phyloP scores from a whole-genome alignment of 2,329 filamentous ascomycete genomes.

The Ophiostoma sp. region DNA sequence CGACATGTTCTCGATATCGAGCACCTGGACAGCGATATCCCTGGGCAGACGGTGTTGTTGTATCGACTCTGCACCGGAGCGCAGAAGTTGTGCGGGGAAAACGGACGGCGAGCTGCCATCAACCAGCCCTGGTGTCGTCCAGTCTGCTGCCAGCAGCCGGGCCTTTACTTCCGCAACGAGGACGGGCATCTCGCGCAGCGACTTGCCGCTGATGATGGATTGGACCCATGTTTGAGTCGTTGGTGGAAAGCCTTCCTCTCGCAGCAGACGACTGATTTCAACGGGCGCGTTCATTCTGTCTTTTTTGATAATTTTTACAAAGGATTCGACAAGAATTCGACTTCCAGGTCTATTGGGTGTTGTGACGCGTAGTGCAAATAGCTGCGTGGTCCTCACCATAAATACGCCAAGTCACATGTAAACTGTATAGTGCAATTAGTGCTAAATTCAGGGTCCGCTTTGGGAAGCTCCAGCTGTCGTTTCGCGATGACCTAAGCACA shows the following conservation, averaged over 20 bases:
- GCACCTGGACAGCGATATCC: conserved; percentile 70
- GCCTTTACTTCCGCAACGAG: conserved; percentile 75
- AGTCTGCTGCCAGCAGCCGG: conserved; percentile 71
- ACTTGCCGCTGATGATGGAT: conserved; percentile 49
- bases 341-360: neutral
- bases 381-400: conserved; percentile 13
- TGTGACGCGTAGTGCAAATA: neutral
- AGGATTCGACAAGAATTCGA: conserved; percentile 30
- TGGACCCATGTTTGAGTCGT: conserved; percentile 55
- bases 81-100: conserved; percentile 45
- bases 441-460: neutral
- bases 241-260: conserved; percentile 31
- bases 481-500: neutral
- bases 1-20: conserved; percentile 80
- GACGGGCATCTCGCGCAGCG: conserved; percentile 53
- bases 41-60: conserved; percentile 53
- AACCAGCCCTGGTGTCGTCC: conserved; percentile 56
- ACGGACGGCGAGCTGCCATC: conserved; percentile 35
- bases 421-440: neutral
- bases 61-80: conserved; percentile 36
- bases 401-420: conserved; percentile 20
- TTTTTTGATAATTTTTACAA: too few species aligned
- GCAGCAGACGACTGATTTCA: too few species aligned
- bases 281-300: too few species aligned
- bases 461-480: neutral